These are phyloP conservation scores for Huntiella savannae DNA, from an alignment of 2,329 filamentous ascomycete species.

Conservation along the genomic window DNA sequence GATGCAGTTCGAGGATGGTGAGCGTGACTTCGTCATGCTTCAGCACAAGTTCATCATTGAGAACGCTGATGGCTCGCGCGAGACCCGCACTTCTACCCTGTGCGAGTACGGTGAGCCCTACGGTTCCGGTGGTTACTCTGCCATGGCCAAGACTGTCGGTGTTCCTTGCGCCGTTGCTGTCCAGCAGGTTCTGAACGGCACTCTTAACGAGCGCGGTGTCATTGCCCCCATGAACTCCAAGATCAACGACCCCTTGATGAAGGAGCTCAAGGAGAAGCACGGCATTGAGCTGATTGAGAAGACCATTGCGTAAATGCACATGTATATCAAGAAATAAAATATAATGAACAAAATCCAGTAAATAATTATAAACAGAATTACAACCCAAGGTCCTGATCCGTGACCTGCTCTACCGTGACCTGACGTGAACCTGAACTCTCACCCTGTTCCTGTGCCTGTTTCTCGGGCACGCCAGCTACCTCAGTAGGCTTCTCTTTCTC, in stretches of 20 bases:
- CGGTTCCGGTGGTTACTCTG: conserved; percentile 57
- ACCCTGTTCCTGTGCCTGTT: too few relatives aligned
- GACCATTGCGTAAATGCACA: conserved; percentile 24
- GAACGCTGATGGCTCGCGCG: conserved; percentile 55
- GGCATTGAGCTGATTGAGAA: conserved; percentile 57
- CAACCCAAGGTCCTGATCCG: neutral
- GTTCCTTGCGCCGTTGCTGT: conserved; percentile 47
- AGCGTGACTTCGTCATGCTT: conserved; percentile 68
- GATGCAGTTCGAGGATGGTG: conserved; percentile 68
- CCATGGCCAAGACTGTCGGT: conserved; percentile 71
- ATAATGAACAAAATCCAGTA: conserved; percentile 3
- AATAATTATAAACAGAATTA: neutral
- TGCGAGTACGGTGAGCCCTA: conserved; percentile 63
- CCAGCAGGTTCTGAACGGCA: conserved; percentile 58
- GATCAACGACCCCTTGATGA: conserved; percentile 54
- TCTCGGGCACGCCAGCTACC: too few relatives aligned
- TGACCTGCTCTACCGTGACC: too few relatives aligned
- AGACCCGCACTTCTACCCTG: conserved; percentile 66
- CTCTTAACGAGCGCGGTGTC: conserved; percentile 52
- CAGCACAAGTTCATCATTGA: conserved; percentile 76
- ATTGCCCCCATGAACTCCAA: conserved; percentile 58
- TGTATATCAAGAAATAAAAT: neutral
- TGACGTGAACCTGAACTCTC: too few relatives aligned
- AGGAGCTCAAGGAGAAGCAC: conserved; percentile 61
- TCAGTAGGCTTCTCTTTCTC: conserved; percentile 15